Percentiles rank a stretch among this genome's conserved stretches.
Conservation (phyloP, 2,329 filamentous ascomycete species). For the Epichloe sylvatica region DNA sequence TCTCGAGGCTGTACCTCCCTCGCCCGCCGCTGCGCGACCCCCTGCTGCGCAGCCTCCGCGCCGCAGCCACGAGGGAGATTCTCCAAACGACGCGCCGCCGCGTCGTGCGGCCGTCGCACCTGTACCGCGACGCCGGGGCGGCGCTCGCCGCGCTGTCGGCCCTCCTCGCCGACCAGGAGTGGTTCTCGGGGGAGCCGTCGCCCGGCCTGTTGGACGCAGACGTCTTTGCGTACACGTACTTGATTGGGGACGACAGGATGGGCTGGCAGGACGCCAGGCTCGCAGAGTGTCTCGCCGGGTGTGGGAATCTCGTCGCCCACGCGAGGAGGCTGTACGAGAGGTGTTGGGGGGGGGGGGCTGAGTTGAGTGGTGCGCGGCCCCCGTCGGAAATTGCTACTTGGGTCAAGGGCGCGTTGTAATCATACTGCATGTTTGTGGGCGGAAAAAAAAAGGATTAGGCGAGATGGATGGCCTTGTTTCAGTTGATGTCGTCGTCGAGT, state of each 20-base stretch:
- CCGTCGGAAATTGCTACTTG: not conserved
- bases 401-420: no score
- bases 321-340: slow-evolving; percentile 20
- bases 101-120: slow-evolving; percentile 17
- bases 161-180: slow-evolving; percentile 25
- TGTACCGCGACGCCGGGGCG: slow-evolving; percentile 30
- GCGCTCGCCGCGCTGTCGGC: slow-evolving; percentile 30
- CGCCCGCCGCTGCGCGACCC: slow-evolving; percentile 43
- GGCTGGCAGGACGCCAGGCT: slow-evolving; percentile 52
- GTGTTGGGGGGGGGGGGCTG: slow-evolving; percentile 12
- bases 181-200: slow-evolving; percentile 34
- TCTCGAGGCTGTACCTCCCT: slow-evolving; percentile 59
- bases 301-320: slow-evolving; percentile 46
- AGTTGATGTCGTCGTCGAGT: no score
- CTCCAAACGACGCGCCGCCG: slow-evolving; percentile 41
- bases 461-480: no score
- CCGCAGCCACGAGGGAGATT: slow-evolving; percentile 63
- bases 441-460: no score
- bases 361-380: not conserved
- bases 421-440: no score
- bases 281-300: slow-evolving; percentile 37
- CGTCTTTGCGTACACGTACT: slow-evolving; percentile 78
- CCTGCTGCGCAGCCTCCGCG: slow-evolving; percentile 52
- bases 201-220: slow-evolving; percentile 76
- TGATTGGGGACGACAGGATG: slow-evolving; percentile 53